Evolutionary conservation across 176 grass and related monocot genomes (phyloP), one percentile per base, ranked within the genome.

Genomic region (Puya raimondii): DNA sequence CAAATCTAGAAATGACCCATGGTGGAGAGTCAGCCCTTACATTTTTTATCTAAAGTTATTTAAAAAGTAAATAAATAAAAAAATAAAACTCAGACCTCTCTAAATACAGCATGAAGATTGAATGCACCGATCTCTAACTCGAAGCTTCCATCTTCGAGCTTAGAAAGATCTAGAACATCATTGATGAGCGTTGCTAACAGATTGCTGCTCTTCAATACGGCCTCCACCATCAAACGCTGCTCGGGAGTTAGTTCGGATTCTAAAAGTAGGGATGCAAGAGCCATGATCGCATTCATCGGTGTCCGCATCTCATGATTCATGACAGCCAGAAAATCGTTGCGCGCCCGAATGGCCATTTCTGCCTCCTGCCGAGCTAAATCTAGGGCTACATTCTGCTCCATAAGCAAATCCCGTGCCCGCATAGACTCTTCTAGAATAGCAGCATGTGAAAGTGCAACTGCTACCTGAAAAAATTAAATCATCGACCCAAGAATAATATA

Each of bases 281-380:
- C 93, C 80, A 97, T 97, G 63, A 97, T 90, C 72, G 89, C 86
- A 80, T 90, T 85, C 93, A 97, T 97, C 25, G 93, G 93, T 63
- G 93, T 97, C 48, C 86, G 76, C 93, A 97, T 97, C 85, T 97
- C 93, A 11, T 97, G 93, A 78, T 97, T 97, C 93, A 97, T 97
- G 52, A 97, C 93, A 68, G 93, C 93, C 67, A 97, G 71, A 50
- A 97, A 97, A 83, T 97, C 93, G 49, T 92, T 92, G 49, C 93
- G 89, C 66, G 89, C 93, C 65, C 93, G 83, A 64, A 97, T 97
- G 22, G 89, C 93, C 93, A 85, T 97, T 82, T 97, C 93, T 53
- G 93, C 93, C 10, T 97, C 89, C 64, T 65, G 77, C 48, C 93
- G 83, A 68, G 93, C 93, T 76, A 81, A 76, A 89, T 97, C 93